phyloP scores from a whole-genome alignment of 2,329 filamentous ascomycete genomes.

The Exophiala oligosperma region DNA sequence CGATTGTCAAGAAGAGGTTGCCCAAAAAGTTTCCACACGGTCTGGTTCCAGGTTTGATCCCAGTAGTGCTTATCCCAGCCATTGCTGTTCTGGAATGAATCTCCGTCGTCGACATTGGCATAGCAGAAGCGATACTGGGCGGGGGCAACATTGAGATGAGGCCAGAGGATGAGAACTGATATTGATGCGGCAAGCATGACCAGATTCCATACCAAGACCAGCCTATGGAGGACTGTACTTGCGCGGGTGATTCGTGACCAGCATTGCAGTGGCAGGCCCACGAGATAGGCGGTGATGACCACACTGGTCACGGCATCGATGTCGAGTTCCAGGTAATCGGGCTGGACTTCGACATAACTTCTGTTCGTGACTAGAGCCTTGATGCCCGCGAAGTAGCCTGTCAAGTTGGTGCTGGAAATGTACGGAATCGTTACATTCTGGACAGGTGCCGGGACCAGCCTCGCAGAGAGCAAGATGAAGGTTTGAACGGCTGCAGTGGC shows the following conservation, averaged over 20 bases:
- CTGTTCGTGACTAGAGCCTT: slow-evolving; percentile 29
- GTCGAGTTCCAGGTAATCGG: slow-evolving; percentile 35
- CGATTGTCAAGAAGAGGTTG: slow-evolving; percentile 13
- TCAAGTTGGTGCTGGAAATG: slow-evolving; percentile 5
- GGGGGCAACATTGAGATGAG: slow-evolving; percentile 18
- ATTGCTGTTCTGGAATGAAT: slow-evolving; percentile 26
- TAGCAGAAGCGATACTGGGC: slow-evolving; percentile 37
- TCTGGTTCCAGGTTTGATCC: slow-evolving; percentile 33
- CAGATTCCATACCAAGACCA: slow-evolving; percentile 35
- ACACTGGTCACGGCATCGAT: slow-evolving; percentile 37
- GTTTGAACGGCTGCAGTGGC: slow-evolving; percentile 35
- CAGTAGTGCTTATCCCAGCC: slow-evolving; percentile 32
- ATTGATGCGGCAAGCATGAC: slow-evolving; percentile 36
- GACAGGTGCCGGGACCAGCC: slow-evolving; percentile 8
- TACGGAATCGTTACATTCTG: slow-evolving; percentile 31
- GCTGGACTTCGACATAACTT: slow-evolving; percentile 28
- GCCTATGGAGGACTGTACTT: slow-evolving; percentile 31
- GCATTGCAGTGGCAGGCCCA: slow-evolving; percentile 36
- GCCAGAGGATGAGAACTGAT: slow-evolving; percentile 32
- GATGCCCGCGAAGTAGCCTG: slow-evolving; percentile 16
- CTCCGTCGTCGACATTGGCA: slow-evolving; percentile 29
- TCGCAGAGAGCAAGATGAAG: slow-evolving; percentile 34
- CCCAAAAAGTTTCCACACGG: slow-evolving; percentile 33
- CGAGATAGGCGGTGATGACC: slow-evolving; percentile 37
- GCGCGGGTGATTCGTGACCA: slow-evolving; percentile 35